Base-by-base conservation (phyloP, 192 early-diverging fungal genomes). In the Rhizophagus clarus region DNA sequence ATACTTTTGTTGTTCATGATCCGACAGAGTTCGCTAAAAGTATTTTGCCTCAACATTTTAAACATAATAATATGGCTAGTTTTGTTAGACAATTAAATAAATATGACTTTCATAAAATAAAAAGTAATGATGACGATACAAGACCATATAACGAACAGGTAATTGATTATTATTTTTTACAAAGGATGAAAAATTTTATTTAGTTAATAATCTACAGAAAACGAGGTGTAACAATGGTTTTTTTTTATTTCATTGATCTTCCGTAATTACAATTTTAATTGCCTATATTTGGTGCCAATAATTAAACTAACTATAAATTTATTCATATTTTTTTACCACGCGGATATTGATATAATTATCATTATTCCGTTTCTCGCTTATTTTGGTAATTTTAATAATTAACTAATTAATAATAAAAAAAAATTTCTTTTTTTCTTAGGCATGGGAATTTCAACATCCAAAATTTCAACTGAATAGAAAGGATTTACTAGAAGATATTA, bases 1-100 rank as follows among this genome's bases (percentile, higher is more conserved):
- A 88, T 31, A 87, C 89, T 2, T 95, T 95, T 87, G 90, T 94
- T 7, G 91, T 95, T 49, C 90, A 90, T 82, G 91, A 92, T 64
- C 87, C 88, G 5, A 87, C 85, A 45, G 90, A 91, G 64, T 92
- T 93, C 82, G 82, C 88, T 4, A 82, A 81, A 66, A 79, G 47
- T 22, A 83, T 91, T 34, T 81, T 91, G 26, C 90, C 90, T 0
- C 75, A 76, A 61, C 83, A 88, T 71, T 91, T 90, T 76, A 90
- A 90, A 76, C 90, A 91, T 79, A 88, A 84, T 81, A 89, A 88
- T 64, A 87, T 87, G 75, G 82, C 83, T 2, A 85, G 83, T 40
- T 88, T 88, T 84, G 87, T 88, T 1, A 82, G 90, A 17, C 90
- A 91, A 79, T 85, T 90, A 72, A 91, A 91, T 83, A 91, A 88